Evolutionary conservation across 805 yeast genomes (phyloP).

Genomic region (Lipomyces yamadae): DNA sequence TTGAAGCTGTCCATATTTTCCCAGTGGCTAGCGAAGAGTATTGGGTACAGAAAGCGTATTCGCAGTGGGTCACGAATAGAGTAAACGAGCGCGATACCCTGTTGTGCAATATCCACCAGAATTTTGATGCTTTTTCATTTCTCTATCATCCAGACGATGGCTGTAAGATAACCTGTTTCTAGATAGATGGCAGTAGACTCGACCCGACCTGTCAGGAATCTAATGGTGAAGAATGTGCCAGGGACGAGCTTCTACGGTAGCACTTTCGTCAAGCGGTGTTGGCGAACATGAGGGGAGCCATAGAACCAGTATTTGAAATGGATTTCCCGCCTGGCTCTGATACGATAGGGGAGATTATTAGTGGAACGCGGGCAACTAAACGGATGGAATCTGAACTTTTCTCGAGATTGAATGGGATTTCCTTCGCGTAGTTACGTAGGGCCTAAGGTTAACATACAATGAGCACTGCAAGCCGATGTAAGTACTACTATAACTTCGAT

Average conservation of each 20-base stretch:
- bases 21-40: not conserved
- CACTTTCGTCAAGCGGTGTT: not conserved
- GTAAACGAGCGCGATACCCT: not conserved
- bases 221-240: not conserved
- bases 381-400: not conserved
- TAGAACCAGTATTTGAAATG: not conserved
- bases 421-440: too few relatives aligned
- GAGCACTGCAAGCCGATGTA: too few relatives aligned
- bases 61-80: not conserved
- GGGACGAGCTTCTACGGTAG: not conserved
- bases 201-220: not conserved
- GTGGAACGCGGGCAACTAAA: not conserved
- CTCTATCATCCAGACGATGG: slow-evolving; percentile 1
- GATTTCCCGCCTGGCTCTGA: slow-evolving; percentile 4
- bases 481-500: too few relatives aligned
- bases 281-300: slow-evolving; percentile 2
- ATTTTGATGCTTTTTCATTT: not conserved
- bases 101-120: not conserved
- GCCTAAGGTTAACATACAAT: too few relatives aligned
- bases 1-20: not conserved
- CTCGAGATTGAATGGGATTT: slow-evolving; percentile 1
- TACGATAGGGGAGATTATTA: not conserved
- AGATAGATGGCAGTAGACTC: not conserved
- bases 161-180: not conserved
- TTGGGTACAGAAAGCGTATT: not conserved